Evolutionary conservation across 75 land plant species (phyloP).

Genomic region (Cunninghamia lanceolata): DNA sequence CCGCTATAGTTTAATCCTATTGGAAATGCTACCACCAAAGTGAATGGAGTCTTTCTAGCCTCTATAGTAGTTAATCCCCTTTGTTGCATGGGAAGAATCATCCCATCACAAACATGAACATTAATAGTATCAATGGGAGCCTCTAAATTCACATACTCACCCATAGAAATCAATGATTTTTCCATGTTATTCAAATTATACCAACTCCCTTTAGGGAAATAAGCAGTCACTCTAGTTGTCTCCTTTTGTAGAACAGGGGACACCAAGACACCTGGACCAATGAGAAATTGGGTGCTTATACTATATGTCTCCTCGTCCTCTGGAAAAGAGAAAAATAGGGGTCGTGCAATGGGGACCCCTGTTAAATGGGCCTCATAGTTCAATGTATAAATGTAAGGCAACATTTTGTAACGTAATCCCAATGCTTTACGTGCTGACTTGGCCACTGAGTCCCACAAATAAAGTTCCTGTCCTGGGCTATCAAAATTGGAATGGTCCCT

Average conservation of each 20-base stretch:
- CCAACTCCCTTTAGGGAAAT: conserved; percentile 67
- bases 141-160: conserved; percentile 33
- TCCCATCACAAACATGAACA: conserved; percentile 55
- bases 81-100: conserved; percentile 69
- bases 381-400: conserved; percentile 71
- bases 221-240: conserved; percentile 38
- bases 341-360: conserved; percentile 72
- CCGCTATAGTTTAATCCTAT: conserved; percentile 1
- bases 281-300: conserved; percentile 54
- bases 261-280: conserved; percentile 55
- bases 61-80: conserved; percentile 43
- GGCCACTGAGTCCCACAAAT: conserved; percentile 58
- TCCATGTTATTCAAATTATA: conserved; percentile 54
- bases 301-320: conserved; percentile 27
- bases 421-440: conserved; percentile 59
- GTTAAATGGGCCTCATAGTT: conserved; percentile 53
- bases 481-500: conserved; percentile 44
- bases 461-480: conserved; percentile 43
- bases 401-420: conserved; percentile 58
- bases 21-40: conserved; percentile 37
- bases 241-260: conserved; percentile 57
- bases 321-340: conserved; percentile 72
- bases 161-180: conserved; percentile 17
- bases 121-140: conserved; percentile 60
- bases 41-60: conserved; percentile 63